These are phyloP conservation scores for Dryas integrifolia DNA, from an alignment of 331 rosid species.

Conservation along the genomic window DNA sequence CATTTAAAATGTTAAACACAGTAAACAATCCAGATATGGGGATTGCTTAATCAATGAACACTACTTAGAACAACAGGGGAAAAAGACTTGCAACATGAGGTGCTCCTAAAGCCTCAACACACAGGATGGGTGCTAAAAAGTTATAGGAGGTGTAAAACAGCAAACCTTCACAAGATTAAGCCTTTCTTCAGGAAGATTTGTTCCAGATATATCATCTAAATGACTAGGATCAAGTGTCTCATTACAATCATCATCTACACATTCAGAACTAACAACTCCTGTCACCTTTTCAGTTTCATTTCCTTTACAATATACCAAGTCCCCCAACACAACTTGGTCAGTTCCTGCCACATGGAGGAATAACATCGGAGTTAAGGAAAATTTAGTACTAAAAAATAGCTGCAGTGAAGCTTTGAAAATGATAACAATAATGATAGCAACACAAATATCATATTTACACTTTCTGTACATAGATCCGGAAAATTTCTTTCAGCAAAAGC, in stretches of 20 bases:
- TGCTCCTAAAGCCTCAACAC: background rate
- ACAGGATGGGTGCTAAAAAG: background rate
- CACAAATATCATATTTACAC: background rate
- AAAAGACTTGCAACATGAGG: background rate
- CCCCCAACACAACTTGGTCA: constrained; percentile 72
- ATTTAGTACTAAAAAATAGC: constrained; percentile 1
- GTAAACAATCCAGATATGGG: background rate
- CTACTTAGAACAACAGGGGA: background rate
- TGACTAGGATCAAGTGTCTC: constrained; percentile 42
- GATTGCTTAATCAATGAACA: background rate
- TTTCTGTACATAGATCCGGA: constrained; percentile 10
- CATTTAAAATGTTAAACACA: background rate
- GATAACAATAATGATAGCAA: constrained; percentile 13
- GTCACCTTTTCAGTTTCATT: constrained; percentile 37
- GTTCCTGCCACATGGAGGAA: constrained; percentile 56
- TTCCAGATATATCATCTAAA: constrained; percentile 48
- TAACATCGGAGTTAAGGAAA: background rate
- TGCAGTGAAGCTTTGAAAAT: constrained; percentile 22
- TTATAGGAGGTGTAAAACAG: background rate
- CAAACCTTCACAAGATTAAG: constrained; percentile 63
- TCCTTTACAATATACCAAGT: constrained; percentile 74
- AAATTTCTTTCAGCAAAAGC: background rate
- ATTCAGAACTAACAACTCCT: constrained; percentile 44
- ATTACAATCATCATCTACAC: constrained; percentile 36
- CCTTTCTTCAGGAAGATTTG: constrained; percentile 47